Base-by-base conservation (phyloP, 1,284 basidiomycete species). In the Austropuccinia psidii region DNA sequence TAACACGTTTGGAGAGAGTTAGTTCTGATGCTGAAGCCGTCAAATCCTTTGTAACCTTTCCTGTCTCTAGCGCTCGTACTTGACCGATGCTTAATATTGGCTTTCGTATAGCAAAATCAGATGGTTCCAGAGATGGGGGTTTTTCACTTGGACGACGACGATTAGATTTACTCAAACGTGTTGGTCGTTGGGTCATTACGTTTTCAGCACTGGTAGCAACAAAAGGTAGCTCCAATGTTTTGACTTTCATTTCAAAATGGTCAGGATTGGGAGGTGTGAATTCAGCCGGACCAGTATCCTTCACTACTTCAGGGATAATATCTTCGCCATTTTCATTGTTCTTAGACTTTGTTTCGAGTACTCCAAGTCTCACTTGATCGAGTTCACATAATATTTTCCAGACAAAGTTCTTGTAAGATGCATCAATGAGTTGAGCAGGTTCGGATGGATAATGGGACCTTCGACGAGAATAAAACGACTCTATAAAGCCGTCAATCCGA, bases 11-110 rank as follows among this genome's bases (percentile, higher is more conserved):
- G n/a, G 11, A 31, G 4, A 21, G 27, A 61, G 11, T 61, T 15
- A 70, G 19, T 27, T 70, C 43, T 50, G 47, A 45, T 6, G 43
- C n/a, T 37, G 29, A 47, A 58, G 39, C 41, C 29, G 24, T 31
- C 24, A 60, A 49, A 49, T 29, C 54, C 52, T 72, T 72, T n/a
- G 39, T 55, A 37, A 72, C 68, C 65, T 73, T 73, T 33, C 70
- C 70, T 21, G 70, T 73, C 49, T 73, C 49, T 4, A 73, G 27
- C 19, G 70, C 70, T 29, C 70, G 47, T 61, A 61, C 41, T 39
- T 73, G 70, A 33, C 70, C 70, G 21, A 65, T 65, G 29, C 70
- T 73, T n/a, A n/a, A n/a, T n/a, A n/a, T n/a, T n/a, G n/a, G n/a
- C n/a, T n/a, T n/a, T n/a, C n/a, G n/a, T n/a, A n/a, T n/a, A n/a